Evolutionary conservation across 352 stramenopile genomes (phyloP), one percentile per base, ranked within the genome.

Genomic region (Phytophthora vignae): DNA sequence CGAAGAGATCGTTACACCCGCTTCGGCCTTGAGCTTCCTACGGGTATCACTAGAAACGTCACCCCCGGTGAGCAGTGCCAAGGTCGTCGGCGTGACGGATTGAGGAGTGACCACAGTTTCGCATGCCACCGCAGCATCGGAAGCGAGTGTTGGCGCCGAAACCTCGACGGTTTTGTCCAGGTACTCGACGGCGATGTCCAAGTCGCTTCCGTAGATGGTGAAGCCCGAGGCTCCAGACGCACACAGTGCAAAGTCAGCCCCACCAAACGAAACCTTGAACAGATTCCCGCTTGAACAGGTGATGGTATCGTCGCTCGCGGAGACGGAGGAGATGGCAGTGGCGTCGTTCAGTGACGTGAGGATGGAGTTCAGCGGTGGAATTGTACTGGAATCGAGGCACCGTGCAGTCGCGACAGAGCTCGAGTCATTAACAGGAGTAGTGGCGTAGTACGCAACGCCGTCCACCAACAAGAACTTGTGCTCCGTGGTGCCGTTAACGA

Each of bases 401-500:
- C 15, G n/a, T 14, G 12, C 17, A 60, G n/a, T 36, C 52, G 50
- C n/a, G 49, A 54, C 56, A 1, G 46, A 33, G 11, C 42, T 57
- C 21, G 48, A 25, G 50, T 60, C 38, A 9, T 38, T 58, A 29
- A 61, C 29, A 4, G 53, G 25, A 42, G 67, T 53, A 7, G 67
- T 69, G 21, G 62, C 38, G 31, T 40, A 55, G 65, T 74, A 78
- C 3, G 71, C 71, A 25, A 72, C 54, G 21, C 67, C 55, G 56
- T 78, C 27, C 33, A 71, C 57, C 9, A 78, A 53, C 33, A 64
- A 22, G 58, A 70, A 69, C 36, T 53, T 71, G 46, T 74, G 56
- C n/a, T 56, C 54, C 5, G 59, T 68, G 31, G 49, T 50, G 46
- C 61, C 65, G 54, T 64, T 60, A 36, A 63, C 48, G 48, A 69